Percentiles rank a stretch among this genome's conserved stretches.
Conservation (phyloP, 306 rosid genomes). For the Bauhinia variegata region DNA sequence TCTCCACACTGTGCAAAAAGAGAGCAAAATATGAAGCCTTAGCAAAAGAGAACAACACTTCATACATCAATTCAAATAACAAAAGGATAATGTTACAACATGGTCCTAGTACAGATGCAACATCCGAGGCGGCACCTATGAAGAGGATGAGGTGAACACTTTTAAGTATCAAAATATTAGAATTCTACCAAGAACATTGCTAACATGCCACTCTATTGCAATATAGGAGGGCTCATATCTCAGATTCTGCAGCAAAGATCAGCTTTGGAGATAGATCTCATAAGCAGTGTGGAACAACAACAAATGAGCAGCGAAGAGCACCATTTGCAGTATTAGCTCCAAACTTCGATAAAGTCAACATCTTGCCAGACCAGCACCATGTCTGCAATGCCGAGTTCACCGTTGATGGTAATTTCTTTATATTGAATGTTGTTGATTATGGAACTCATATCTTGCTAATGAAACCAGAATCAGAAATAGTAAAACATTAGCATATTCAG, state of each 20-base stretch:
- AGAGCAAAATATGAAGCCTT: slow-evolving; percentile 94
- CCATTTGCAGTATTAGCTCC: slow-evolving; percentile 85
- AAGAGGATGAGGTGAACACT: slow-evolving; percentile 76
- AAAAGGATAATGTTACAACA: slow-evolving; percentile 65
- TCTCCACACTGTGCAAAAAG: slow-evolving; percentile 96
- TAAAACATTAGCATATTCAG: slow-evolving; percentile 13
- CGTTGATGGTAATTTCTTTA: slow-evolving; percentile 54
- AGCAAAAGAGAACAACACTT: slow-evolving; percentile 76
- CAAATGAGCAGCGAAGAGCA: slow-evolving; percentile 64
- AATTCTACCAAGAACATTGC: slow-evolving; percentile 24
- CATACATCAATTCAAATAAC: slow-evolving; percentile 68
- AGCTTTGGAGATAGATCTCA: slow-evolving; percentile 62
- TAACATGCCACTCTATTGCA: slow-evolving; percentile 35
- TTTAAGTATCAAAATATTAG: slow-evolving; percentile 22
- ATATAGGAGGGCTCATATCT: slow-evolving; percentile 68
- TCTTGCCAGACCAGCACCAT: slow-evolving; percentile 57
- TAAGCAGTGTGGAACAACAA: slow-evolving; percentile 53
- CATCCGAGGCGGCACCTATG: slow-evolving; percentile 54
- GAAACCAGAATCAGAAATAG: slow-evolving; percentile 37
- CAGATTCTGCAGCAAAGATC: slow-evolving; percentile 59
- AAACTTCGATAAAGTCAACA: slow-evolving; percentile 56
- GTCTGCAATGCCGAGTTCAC: slow-evolving; percentile 46
- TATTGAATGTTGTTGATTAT: slow-evolving; percentile 15
- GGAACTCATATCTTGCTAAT: slow-evolving; percentile 27
- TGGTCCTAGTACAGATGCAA: slow-evolving; percentile 49